These are phyloP conservation scores for Russula lepida DNA, from an alignment of 768 basidiomycete species.

Conservation along the genomic window DNA sequence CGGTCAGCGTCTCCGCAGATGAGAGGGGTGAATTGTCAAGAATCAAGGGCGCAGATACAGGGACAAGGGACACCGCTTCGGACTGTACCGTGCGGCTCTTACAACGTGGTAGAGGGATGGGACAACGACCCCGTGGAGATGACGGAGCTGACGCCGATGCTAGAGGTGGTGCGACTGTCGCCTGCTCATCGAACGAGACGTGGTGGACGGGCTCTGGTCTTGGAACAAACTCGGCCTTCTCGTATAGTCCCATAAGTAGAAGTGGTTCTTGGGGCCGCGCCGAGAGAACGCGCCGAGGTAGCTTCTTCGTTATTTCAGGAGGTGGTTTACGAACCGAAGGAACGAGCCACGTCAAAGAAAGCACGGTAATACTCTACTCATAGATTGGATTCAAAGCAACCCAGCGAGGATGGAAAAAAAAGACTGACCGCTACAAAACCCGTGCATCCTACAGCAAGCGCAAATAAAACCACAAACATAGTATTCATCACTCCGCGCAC, in stretches of 20 bases:
- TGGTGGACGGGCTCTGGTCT: constrained; percentile 4
- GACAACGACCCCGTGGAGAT: neutral
- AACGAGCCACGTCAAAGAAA: constrained; percentile 14
- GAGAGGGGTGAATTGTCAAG: constrained; percentile 6
- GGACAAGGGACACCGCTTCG: neutral
- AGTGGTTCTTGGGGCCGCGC: neutral
- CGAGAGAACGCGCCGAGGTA: neutral
- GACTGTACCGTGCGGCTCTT: neutral
- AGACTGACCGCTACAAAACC: constrained; percentile 16
- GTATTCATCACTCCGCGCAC: neutral
- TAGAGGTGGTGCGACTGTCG: neutral
- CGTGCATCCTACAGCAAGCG: constrained; percentile 6
- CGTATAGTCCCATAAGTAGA: neutral
- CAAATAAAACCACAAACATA: neutral
- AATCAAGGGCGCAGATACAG: neutral
- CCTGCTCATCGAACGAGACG: constrained; percentile 14
- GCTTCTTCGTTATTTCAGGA: neutral
- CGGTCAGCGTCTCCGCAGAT: constrained; percentile 14
- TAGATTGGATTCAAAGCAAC: neutral
- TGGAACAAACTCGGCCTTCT: neutral
- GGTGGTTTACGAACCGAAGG: neutral
- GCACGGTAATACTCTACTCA: constrained; percentile 10
- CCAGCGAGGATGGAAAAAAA: neutral
- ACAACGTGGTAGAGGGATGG: constrained; percentile 1
- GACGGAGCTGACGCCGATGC: constrained; percentile 1